Conservation (phyloP, 192 early-diverging fungal species). For the Coemansia aciculifera region DNA sequence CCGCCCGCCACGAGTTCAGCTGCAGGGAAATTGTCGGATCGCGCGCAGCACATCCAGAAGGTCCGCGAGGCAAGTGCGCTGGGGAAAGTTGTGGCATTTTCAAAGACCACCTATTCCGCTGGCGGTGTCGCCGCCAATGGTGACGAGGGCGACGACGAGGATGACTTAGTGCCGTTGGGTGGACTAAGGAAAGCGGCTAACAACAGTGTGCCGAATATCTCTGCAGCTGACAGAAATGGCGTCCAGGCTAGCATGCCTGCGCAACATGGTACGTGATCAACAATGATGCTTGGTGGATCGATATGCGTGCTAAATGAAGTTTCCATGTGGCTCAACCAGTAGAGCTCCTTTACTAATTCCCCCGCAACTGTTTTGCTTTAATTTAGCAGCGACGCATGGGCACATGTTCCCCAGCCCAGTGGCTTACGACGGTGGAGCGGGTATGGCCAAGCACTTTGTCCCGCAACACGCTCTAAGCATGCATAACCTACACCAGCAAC, state of each 20-base stretch:
- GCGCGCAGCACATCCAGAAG: constrained; percentile 40
- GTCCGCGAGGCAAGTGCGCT: constrained; percentile 47
- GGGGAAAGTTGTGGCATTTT: constrained; percentile 30
- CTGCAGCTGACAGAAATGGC: not conserved
- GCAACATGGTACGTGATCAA: constrained; percentile 1
- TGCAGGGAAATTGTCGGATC: constrained; percentile 23
- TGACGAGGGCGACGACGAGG: constrained; percentile 27
- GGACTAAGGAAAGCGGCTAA: constrained; percentile 24
- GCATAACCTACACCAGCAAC: constrained; percentile 13
- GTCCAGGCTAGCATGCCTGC: not conserved
- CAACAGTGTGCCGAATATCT: not conserved
- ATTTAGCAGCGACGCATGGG: not conserved
- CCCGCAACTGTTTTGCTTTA: constrained; percentile 1
- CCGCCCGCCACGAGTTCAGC: not conserved
- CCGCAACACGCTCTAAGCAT: not conserved
- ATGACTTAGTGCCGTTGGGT: constrained; percentile 37
- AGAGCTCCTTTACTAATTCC: not conserved
- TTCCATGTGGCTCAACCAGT: not conserved
- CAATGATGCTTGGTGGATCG: not conserved
- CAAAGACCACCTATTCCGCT: not conserved
- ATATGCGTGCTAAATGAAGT: not conserved
- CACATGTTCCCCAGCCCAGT: not conserved
- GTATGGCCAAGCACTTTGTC: not conserved
- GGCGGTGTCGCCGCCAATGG: not conserved
- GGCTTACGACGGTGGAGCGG: not conserved